Base-by-base conservation (phyloP, 345 rosid species). In the Salix caprea region DNA sequence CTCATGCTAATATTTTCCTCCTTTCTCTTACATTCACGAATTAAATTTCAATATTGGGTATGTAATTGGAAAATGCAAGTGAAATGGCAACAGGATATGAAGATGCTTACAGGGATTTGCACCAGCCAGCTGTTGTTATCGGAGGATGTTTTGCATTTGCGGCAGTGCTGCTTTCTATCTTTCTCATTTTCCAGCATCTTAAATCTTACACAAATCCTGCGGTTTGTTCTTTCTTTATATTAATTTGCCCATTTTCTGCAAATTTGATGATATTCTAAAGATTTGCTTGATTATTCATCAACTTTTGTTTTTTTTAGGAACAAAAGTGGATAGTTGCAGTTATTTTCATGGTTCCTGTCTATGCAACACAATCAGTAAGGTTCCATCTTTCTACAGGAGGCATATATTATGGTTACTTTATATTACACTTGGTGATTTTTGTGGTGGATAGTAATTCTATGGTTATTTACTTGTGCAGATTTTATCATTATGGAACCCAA, bases 251-350 rank as follows among this genome's bases (percentile, higher is more conserved):
- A 28, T 62, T 16, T 18, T 26, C 42, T 1, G 18, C 7, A 2
- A 28, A 30, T 1, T 72, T 56, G 62, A 14, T 48, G 24, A 21
- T 67, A 34, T 9, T n/a, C 37, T 5, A 19, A 67, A 3, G 21
- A 67, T 36, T 34, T 18, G 70, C 14, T 19, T 16, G 1, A 2
- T 32, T 10, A 52, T 12, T 68, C 37, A 37, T 4, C 32, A 46
- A 1, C 18, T 40, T 21, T 58, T 36, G 37, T 36, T 10, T 10
- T 40, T 40, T 64, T 72, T 81, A 94, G 98, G 98, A 92, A 76
- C 98, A 92, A 84, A 94, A 94, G 82, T 92, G 98, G 97, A 74
- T 90, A 34, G 97, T 91, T 67, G 85, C 87, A 6, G 85, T 94
- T 72, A 52, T 94, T 75, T 86, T 92, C 84, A 91, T 92, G 91